Conservation (phyloP, 441 rosid genomes). For the Erodium moschatum region DNA sequence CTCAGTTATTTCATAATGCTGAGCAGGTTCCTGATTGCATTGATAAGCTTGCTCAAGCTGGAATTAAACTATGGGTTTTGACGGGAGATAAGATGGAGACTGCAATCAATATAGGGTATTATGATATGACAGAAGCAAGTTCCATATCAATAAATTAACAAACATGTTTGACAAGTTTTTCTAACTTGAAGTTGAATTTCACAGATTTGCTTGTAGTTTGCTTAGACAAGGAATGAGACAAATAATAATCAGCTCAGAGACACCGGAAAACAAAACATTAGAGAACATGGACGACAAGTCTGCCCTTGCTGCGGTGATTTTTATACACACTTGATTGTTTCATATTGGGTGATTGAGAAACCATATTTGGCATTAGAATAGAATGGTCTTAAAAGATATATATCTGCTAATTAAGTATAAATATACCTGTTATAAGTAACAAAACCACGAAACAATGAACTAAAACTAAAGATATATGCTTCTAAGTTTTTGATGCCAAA, state of each 20-base stretch:
- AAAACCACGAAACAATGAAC: background rate
- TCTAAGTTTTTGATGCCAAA: background rate
- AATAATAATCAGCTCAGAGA: slow-evolving; percentile 71
- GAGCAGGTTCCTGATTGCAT: slow-evolving; percentile 90
- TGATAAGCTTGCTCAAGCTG: slow-evolving; percentile 95
- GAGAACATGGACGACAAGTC: slow-evolving; percentile 65
- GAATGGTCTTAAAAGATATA: background rate
- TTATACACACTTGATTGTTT: background rate
- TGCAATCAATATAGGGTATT: slow-evolving; percentile 90
- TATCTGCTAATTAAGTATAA: background rate
- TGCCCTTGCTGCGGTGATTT: slow-evolving; percentile 46
- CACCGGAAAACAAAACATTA: slow-evolving; percentile 46
- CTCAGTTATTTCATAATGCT: slow-evolving; percentile 8
- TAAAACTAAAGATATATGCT: background rate
- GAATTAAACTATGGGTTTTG: slow-evolving; percentile 91
- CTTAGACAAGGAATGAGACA: slow-evolving; percentile 93
- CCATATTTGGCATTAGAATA: background rate
- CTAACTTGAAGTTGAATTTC: slow-evolving; percentile 25
- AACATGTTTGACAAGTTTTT: slow-evolving; percentile 20
- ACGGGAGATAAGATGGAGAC: slow-evolving; percentile 99
- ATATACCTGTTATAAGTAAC: background rate
- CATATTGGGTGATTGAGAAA: background rate
- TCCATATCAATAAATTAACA: background rate
- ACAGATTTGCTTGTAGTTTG: slow-evolving; percentile 90
- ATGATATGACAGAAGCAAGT: slow-evolving; percentile 6